phyloP scores from a whole-genome alignment of 208 protist genomes.

The Leishmania guyanensis region DNA sequence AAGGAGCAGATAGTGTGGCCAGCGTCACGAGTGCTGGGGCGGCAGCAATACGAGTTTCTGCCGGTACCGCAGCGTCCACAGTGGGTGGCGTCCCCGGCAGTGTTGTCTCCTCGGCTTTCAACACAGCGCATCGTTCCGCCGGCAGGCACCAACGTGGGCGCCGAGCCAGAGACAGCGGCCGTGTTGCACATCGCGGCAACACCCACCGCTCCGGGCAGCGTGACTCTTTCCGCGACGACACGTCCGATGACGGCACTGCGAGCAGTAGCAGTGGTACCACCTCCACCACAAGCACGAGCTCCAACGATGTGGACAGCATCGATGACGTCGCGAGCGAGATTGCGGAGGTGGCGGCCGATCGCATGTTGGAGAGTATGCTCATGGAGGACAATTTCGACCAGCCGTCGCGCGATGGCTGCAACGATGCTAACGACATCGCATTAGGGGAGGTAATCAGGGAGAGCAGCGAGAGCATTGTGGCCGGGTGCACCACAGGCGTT shows the following conservation, averaged over 20 bases:
- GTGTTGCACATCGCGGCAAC: slow-evolving; percentile 2
- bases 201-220: slow-evolving; percentile 1
- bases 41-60: not conserved
- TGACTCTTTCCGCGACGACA: slow-evolving; percentile 1
- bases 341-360: not conserved
- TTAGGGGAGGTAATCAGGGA: slow-evolving; percentile 1
- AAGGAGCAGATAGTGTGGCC: not conserved
- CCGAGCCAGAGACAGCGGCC: not conserved
- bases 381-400: slow-evolving; percentile 18
- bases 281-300: not conserved
- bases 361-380: slow-evolving; percentile 17
- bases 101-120: not conserved
- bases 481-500: not conserved
- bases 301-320: not conserved
- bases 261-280: slow-evolving; percentile 8
- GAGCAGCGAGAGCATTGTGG: not conserved
- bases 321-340: slow-evolving; percentile 7
- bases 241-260: slow-evolving; percentile 5
- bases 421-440: slow-evolving; percentile 3
- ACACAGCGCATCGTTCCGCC: not conserved
- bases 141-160: not conserved
- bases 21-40: slow-evolving; percentile 4
- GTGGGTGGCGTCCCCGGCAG: slow-evolving; percentile 1
- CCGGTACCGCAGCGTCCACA: not conserved
- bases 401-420: slow-evolving; percentile 3